Conservation (phyloP, 1,139 yeast species). For the Sugiyamaella paludigena region DNA sequence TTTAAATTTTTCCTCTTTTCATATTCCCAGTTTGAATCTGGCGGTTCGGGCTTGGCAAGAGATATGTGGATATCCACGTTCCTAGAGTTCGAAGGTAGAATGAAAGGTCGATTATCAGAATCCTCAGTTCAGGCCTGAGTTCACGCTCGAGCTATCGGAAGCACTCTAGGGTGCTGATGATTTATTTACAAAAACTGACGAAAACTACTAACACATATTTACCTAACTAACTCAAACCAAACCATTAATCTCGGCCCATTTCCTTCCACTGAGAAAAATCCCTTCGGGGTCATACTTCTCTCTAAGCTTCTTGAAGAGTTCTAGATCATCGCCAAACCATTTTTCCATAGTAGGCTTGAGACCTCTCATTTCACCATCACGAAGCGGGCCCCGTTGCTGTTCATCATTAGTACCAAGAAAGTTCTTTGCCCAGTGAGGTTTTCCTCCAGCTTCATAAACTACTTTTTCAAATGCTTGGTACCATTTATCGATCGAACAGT, state of each 20-base stretch:
- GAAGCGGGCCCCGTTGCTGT: constrained; percentile 26
- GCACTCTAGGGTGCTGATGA: neutral
- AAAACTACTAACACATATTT: neutral
- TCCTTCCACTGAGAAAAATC: constrained; percentile 70
- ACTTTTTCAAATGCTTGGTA: constrained; percentile 77
- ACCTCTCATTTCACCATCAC: constrained; percentile 79
- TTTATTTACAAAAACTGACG: neutral
- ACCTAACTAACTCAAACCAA: constrained; percentile 40
- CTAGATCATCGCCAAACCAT: constrained; percentile 79
- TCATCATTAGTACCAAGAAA: constrained; percentile 58
- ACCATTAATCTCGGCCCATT: constrained; percentile 83
- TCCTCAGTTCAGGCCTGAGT: too few relatives aligned
- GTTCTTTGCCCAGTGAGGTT: constrained; percentile 99
- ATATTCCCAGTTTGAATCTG: too few relatives aligned
- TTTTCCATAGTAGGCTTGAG: constrained; percentile 62
- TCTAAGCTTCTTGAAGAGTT: constrained; percentile 59
- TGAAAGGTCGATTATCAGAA: too few relatives aligned
- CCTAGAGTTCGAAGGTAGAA: too few relatives aligned
- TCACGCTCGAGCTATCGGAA: neutral
- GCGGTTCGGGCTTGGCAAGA: too few relatives aligned
- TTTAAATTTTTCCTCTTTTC: too few relatives aligned
- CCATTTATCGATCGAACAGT: constrained; percentile 79
- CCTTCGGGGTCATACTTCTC: constrained; percentile 74
- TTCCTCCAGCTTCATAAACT: constrained; percentile 76
- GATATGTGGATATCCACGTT: too few relatives aligned